phyloP scores from a whole-genome alignment of 768 basidiomycete genomes.

The Cystobasidiopsis lactophilus region DNA sequence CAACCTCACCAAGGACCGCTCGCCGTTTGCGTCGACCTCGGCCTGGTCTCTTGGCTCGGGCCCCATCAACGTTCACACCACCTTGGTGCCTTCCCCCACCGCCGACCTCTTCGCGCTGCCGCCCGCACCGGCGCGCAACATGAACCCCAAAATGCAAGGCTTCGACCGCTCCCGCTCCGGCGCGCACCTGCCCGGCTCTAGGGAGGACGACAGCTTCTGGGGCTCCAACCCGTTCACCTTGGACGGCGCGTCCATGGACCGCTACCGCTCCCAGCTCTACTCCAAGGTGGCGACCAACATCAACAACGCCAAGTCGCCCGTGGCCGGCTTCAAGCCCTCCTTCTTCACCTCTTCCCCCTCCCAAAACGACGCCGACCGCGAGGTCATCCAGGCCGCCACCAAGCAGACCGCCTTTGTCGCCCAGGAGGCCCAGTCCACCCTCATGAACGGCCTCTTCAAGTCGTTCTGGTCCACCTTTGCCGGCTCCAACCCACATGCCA shows the following conservation, averaged over 20 bases:
- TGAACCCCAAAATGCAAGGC: background rate
- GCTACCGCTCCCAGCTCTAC: constrained; percentile 18
- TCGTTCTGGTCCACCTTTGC: background rate
- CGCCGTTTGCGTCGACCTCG: constrained; percentile 13
- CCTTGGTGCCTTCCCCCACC: constrained; percentile 12
- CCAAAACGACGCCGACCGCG: background rate
- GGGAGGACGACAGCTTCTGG: constrained; percentile 11
- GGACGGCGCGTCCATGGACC: constrained; percentile 1
- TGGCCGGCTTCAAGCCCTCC: background rate
- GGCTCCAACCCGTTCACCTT: constrained; percentile 18
- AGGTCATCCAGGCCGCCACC: background rate
- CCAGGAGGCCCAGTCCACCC: background rate
- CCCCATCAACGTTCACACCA: constrained; percentile 13
- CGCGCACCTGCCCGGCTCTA: background rate
- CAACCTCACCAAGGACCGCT: constrained; percentile 27
- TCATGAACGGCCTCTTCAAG: background rate
- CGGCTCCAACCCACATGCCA: too few species aligned
- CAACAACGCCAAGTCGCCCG: background rate
- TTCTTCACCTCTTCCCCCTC: background rate
- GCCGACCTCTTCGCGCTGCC: background rate
- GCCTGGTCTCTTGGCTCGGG: background rate
- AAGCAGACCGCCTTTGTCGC: background rate
- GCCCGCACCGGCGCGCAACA: constrained; percentile 1
- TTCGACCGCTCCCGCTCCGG: background rate
- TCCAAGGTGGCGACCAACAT: constrained; percentile 19